Percentiles rank a stretch among this genome's conserved stretches.
Evolutionary conservation across 2,329 filamentous ascomycete species (phyloP).

Genomic region (Leptographium lundbergii): DNA sequence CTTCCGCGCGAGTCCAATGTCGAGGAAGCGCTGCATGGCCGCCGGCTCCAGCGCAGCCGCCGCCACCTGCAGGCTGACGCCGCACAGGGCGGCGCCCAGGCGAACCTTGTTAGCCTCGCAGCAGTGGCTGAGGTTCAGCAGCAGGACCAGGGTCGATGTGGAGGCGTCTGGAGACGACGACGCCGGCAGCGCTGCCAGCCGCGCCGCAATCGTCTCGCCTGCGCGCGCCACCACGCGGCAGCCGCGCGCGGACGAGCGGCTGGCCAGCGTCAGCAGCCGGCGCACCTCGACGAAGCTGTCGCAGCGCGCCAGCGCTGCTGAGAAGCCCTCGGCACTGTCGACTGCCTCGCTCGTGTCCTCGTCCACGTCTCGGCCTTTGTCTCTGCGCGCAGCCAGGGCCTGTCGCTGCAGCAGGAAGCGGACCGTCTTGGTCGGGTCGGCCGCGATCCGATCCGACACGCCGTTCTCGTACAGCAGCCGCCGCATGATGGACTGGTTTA

Average conservation of each 20-base stretch:
- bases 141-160: conserved; percentile 13
- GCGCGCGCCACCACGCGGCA: conserved; percentile 7
- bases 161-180: neutral
- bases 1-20: conserved; percentile 5
- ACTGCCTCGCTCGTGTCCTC: neutral
- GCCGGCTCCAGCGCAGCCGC: conserved; percentile 5
- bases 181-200: neutral
- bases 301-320: conserved; percentile 5
- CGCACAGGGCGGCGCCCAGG: conserved; percentile 7
- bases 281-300: conserved; percentile 12
- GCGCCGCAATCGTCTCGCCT: neutral
- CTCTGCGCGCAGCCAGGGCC: neutral
- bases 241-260: conserved; percentile 11
- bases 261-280: conserved; percentile 14
- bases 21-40: conserved; percentile 11
- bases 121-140: conserved; percentile 28
- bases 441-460: conserved; percentile 13
- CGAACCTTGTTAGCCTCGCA: conserved; percentile 14
- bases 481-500: neutral
- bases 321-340: conserved; percentile 1
- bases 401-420: conserved; percentile 18
- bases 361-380: neutral
- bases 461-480: conserved; percentile 16
- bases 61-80: conserved; percentile 11
- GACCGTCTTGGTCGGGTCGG: conserved; percentile 11